Percentiles rank a stretch among this genome's conserved stretches.
Conservation (phyloP, 2,329 filamentous ascomycete genomes). For the Alternaria triticimaculans region DNA sequence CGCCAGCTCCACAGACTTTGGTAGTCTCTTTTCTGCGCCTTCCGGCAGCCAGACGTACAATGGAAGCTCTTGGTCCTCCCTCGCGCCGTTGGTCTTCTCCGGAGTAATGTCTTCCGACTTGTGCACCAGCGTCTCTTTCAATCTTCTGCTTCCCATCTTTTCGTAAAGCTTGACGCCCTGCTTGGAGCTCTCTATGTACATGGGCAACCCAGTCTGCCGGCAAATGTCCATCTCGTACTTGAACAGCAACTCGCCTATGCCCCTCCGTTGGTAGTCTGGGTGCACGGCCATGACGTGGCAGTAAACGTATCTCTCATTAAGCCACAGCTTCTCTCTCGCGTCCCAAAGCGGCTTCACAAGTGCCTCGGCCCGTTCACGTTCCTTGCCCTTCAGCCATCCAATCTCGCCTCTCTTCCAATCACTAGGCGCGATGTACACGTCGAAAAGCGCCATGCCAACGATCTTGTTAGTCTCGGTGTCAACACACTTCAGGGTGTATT, state of each 20-base stretch:
- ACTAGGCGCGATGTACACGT: conserved; percentile 53
- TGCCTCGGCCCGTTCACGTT: conserved; percentile 53
- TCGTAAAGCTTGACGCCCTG: conserved; percentile 54
- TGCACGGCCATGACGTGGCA: conserved; percentile 55
- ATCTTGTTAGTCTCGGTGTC: conserved; percentile 54
- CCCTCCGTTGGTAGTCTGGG: conserved; percentile 52
- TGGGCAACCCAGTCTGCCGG: conserved; percentile 49
- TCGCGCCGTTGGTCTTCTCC: conserved; percentile 12
- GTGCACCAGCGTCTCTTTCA: conserved; percentile 52
- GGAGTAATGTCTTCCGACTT: conserved; percentile 40
- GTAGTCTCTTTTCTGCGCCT: conserved; percentile 13
- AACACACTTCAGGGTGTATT: conserved; percentile 59
- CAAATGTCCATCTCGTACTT: conserved; percentile 48
- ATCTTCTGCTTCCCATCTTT: conserved; percentile 54
- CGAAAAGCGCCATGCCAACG: conserved; percentile 57
- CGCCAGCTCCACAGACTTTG: conserved; percentile 21
- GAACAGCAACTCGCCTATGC: conserved; percentile 52
- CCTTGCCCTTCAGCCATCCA: conserved; percentile 55
- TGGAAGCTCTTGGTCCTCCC: conserved; percentile 16
- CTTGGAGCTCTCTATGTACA: conserved; percentile 58
- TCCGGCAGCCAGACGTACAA: conserved; percentile 28
- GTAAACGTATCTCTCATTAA: conserved; percentile 30
- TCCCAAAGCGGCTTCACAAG: conserved; percentile 50
- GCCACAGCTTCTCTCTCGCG: conserved; percentile 29
- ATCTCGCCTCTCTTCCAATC: conserved; percentile 56